Evolutionary conservation across 768 basidiomycete genomes (phyloP).

Genomic region (Tricholoma sp.): DNA sequence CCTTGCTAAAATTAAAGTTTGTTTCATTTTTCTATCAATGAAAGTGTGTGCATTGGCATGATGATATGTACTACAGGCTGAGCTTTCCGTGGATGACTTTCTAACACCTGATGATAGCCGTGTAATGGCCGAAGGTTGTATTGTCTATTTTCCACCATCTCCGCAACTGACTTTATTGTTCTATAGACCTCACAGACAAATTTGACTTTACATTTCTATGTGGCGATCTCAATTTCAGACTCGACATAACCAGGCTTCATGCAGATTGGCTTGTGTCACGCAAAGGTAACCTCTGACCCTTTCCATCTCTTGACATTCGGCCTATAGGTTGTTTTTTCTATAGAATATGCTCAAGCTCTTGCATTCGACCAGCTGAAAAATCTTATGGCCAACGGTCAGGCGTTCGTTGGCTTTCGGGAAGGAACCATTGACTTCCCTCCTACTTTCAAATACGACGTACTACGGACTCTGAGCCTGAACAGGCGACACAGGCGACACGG

Average conservation of each 20-base stretch:
- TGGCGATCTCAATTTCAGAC: conserved; percentile 89
- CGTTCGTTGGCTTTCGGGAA: conserved; percentile 78
- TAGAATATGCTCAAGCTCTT: conserved; percentile 82
- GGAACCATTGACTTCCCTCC: conserved; percentile 81
- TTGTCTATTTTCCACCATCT: neutral
- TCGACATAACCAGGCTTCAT: conserved; percentile 85
- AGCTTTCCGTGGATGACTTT: conserved; percentile 77
- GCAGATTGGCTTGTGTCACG: conserved; percentile 91
- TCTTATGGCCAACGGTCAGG: conserved; percentile 63
- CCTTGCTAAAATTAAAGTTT: conserved; percentile 81
- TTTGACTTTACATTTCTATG: conserved; percentile 88
- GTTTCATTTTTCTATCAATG: neutral
- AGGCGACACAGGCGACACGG: conserved; percentile 34
- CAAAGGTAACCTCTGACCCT: conserved; percentile 45
- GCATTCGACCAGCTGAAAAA: conserved; percentile 84
- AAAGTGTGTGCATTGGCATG: neutral
- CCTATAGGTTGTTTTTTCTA: neutral
- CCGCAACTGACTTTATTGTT: neutral
- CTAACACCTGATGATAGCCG: conserved; percentile 60
- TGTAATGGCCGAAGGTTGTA: conserved; percentile 61
- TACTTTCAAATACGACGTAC: conserved; percentile 91
- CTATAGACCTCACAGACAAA: conserved; percentile 72
- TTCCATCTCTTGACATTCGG: neutral
- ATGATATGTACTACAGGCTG: conserved; percentile 46
- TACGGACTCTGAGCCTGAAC: conserved; percentile 48